Evolutionary conservation across 1,284 basidiomycete genomes (phyloP), one percentile per base, ranked within the genome.

Genomic region (Tilletia indica): DNA sequence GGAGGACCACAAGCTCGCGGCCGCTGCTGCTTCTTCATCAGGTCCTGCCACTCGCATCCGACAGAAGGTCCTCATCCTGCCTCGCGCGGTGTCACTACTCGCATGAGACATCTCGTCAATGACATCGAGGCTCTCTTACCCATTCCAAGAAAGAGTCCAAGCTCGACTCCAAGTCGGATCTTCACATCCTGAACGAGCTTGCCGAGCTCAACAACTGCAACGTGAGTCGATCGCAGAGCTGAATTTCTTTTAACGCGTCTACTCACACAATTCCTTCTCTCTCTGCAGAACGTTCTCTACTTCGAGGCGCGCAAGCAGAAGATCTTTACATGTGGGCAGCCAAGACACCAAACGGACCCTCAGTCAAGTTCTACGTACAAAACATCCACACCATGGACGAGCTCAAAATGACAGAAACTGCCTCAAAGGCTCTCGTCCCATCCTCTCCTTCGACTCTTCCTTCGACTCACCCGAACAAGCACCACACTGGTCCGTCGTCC

Each of bases 381-480:
- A 99, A 99, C 85, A 89, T 97, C 71, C 97, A 99, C 85, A 99
- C 97, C 54, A 99, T 99, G 97, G 97, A 99, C 86, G 97, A 99
- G 86, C 88, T 99, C 79, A 99, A 99, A 87, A 93, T 99, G 95
- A 97, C 95, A 3, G 97, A 34, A 99, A 99, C 85, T 99, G 97
- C 85, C 86, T 99, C 78, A 97, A 97, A 86, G 97, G 97, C 16
- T 93, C 92, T 78, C 87, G 97, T 70, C 96, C 95, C 0, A 87
- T 99, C 70, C 87, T 98, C 74, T 93, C 92, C 81, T 99, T 99
- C 85, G 95, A 97, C 86, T 89, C 91, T 77, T 89, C 88, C 63
- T 99, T 99, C 85, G 94, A 98, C 72, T 89, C 91, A 69, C 36
- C 61, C 19, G 61, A 64, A 19, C 19, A 25, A 14, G 90, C 89